Evolutionary conservation across 2,329 filamentous ascomycete genomes (phyloP).

Genomic region (Aspergillus chevalieri): DNA sequence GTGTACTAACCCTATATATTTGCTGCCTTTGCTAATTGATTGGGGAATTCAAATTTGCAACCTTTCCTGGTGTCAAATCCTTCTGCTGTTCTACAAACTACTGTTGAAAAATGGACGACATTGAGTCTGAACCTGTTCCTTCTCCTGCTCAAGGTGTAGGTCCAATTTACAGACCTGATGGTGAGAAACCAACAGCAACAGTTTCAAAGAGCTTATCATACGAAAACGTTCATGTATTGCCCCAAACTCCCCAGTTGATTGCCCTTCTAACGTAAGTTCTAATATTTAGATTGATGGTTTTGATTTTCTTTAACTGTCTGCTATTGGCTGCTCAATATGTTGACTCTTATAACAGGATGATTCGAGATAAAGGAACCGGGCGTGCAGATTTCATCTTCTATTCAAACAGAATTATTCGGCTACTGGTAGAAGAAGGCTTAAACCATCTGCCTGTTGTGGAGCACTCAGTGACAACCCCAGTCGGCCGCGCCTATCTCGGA

Average conservation of each 20-base stretch:
- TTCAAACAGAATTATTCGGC: slow-evolving; percentile 93
- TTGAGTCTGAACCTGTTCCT: slow-evolving; percentile 23
- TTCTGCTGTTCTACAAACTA: neutral
- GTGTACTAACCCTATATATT: neutral
- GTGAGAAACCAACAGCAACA: slow-evolving; percentile 77
- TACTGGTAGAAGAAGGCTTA: slow-evolving; percentile 92
- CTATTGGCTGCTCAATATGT: slow-evolving; percentile 3
- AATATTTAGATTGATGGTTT: no score
- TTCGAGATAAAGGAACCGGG: slow-evolving; percentile 81
- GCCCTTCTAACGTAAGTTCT: slow-evolving; percentile 82
- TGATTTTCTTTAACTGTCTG: no score
- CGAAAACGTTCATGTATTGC: slow-evolving; percentile 82
- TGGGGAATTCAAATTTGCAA: no score
- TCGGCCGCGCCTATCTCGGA: slow-evolving; percentile 79
- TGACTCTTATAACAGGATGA: slow-evolving; percentile 61
- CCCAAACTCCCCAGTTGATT: slow-evolving; percentile 94
- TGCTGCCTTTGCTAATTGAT: neutral
- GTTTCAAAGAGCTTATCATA: slow-evolving; percentile 76
- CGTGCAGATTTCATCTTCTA: slow-evolving; percentile 99
- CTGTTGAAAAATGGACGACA: slow-evolving; percentile 20
- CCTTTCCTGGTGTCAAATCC: neutral
- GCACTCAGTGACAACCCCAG: slow-evolving; percentile 83
- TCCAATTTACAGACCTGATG: slow-evolving; percentile 68
- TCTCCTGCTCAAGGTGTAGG: slow-evolving; percentile 64
- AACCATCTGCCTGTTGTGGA: slow-evolving; percentile 92